Evolutionary conservation across 2,329 filamentous ascomycete species (phyloP), one percentile per base, ranked within the genome.

Genomic region (Canariomyces notabilis): DNA sequence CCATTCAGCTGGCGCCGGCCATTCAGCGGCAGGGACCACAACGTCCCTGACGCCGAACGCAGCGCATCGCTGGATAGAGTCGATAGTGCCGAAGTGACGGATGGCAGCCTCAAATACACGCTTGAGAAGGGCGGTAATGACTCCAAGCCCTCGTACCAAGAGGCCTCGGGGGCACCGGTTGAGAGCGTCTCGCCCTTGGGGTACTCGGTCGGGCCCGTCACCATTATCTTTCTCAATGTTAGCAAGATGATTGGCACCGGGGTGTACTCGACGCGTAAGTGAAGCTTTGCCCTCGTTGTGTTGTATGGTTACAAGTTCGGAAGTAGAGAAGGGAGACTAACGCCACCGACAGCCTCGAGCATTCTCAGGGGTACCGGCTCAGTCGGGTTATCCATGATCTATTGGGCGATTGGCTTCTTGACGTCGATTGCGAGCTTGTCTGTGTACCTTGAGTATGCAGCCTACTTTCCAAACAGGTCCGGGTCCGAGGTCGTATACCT

Each of bases 401-500:
- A 79, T 63, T 85, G 82, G 82, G 62, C 75, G 1, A 69, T 85
- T 11, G 82, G 82, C 3, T 77, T 77, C 46, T 39, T 84, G 29
- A 77, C 82, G 42, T 75, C 80, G 0, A 59, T 71, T 0, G 70
- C 76, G 2, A 74, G 74, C 1, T 70, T 83, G 3, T 66, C 71
- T 0, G 73, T 82, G 0, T 85, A 85, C 46, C 73, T 85, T 7
- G 82, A 86, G 56, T 75, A 77, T 12, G 74, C 80, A 0, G 71
- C 77, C 1, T 85, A 80, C 51, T 86, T 85, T 48, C 81, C 82
- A 1, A 84, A 76, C 57, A 75, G 82, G 6, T 83, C 77, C 2
- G 82, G 82, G 0, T 74, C 75, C 0, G 80, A 86, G 55, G 81
- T 83, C 0, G 82, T 83, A 0, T 86, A 84, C 53, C 70, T 86